Percentiles rank a stretch among this genome's conserved stretches.
Conservation (phyloP, 2,329 filamentous ascomycete genomes). For the Pyricularia sp. region DNA sequence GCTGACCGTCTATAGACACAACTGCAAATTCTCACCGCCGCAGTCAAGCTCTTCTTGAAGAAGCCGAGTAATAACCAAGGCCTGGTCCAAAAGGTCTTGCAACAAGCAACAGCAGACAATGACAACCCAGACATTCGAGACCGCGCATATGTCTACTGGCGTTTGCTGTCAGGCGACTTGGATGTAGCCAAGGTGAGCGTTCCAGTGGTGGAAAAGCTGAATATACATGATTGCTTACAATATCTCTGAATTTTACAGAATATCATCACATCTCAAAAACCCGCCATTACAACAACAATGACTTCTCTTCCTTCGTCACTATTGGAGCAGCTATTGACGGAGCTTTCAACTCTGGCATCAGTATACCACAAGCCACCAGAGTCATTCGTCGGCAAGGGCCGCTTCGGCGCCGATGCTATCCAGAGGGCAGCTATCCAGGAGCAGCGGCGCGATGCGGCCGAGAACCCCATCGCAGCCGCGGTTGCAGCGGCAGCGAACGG, state of each 20-base stretch:
- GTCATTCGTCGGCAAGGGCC: constrained; percentile 93
- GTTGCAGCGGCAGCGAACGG: constrained; percentile 55
- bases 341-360: constrained; percentile 88
- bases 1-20: constrained; percentile 52
- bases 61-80: constrained; percentile 85
- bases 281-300: constrained; percentile 88
- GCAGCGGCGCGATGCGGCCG: constrained; percentile 78
- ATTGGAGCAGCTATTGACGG: constrained; percentile 77
- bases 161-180: constrained; percentile 81
- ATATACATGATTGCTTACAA: background rate
- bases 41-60: constrained; percentile 95
- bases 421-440: constrained; percentile 95
- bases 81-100: constrained; percentile 86
- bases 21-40: constrained; percentile 89
- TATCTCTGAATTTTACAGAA: constrained; percentile 35
- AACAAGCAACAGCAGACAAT: constrained; percentile 83
- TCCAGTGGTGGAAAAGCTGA: background rate
- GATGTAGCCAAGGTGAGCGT: constrained; percentile 66
- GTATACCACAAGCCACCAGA: constrained; percentile 98
- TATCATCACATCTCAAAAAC: constrained; percentile 87
- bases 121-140: constrained; percentile 97
- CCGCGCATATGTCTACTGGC: constrained; percentile 96
- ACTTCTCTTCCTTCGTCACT: constrained; percentile 71
- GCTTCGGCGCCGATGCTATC: constrained; percentile 86
- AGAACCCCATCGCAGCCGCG: constrained; percentile 86